Base-by-base conservation (phyloP, 2,329 filamentous ascomycete species). In the Cladosporium sp. region DNA sequence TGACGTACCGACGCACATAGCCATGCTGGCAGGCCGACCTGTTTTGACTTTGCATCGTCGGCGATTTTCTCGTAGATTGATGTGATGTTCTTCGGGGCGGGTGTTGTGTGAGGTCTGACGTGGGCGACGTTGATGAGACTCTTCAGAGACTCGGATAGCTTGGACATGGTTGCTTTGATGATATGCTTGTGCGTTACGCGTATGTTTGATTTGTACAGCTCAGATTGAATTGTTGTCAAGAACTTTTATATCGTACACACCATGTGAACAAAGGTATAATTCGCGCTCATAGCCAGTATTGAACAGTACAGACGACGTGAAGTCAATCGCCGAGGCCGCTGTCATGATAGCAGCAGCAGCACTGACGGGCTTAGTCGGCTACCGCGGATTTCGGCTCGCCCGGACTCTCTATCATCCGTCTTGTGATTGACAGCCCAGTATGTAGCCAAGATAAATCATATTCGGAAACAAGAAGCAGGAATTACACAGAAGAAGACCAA, bases 71-170 rank as follows among this genome's bases (percentile, higher is more conserved):
- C 76, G 73, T 88, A 90, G 25, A 90, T 78, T 13, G 84, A 80
- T 48, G 78, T 75, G 56, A 91, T 87, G 59, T 82, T 78, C 12
- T 77, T 73, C 25, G 88, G 82, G 2, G 88, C 87, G 1, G 85
- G 80, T 2, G 85, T 79, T 1, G 84, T 85, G 50, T 84, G 83
- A 0, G 88, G 85, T 1, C 82, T 79, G 42, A 88, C 84, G 65
- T 85, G 82, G 3, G 87, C 80, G 59, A 86, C 83, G 66, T 88
- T 88, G 74, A 92, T 87, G 62, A 92, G 82, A 47, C 84, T 80
- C 74, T 91, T 92, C 65, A 93, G 79, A 50, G 83, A 75, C 1
- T 82, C 78, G 1, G 88, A 89, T 19, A 93, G 80, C 71, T 89
- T 91, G 6, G 88, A 85, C 88, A 90, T 91, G 64, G 17, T 54